A percentile compares a stretch with the other conserved stretches of the same genome.
Evolutionary conservation across 352 stramenopile species (phyloP).

Genomic region (Globisporangium recalcitrans): DNA sequence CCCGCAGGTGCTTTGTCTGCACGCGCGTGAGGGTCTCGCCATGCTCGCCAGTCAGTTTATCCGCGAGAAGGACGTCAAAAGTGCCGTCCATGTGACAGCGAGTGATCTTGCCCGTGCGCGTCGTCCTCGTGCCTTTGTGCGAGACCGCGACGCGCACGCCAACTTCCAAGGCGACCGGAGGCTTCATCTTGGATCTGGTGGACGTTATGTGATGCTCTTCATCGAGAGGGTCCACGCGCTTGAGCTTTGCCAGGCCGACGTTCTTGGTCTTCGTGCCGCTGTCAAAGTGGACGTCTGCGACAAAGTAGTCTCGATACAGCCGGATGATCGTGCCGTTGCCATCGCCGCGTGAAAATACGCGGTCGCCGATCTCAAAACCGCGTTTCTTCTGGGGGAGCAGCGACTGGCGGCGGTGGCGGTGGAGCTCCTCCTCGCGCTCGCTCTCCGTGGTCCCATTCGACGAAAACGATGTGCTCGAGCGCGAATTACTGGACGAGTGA

Average conservation of each 20-base stretch:
- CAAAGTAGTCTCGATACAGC: conserved; percentile 60
- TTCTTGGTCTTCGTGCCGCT: conserved; percentile 50
- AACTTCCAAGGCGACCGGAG: background rate
- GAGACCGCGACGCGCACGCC: conserved; percentile 34
- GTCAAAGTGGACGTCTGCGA: conserved; percentile 67
- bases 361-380: conserved; percentile 48
- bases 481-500: background rate
- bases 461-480: conserved; percentile 2
- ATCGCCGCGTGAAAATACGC: conserved; percentile 30
- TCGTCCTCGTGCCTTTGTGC: conserved; percentile 49
- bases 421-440: conserved; percentile 10
- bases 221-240: conserved; percentile 11
- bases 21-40: conserved; percentile 40
- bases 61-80: conserved; percentile 48
- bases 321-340: conserved; percentile 53
- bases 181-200: background rate
- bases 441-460: conserved; percentile 8
- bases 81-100: conserved; percentile 50
- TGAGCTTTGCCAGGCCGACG: conserved; percentile 44
- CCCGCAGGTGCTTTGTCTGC: conserved; percentile 19
- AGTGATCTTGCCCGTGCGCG: conserved; percentile 41
- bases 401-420: background rate
- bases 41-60: conserved; percentile 31
- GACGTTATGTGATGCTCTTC: background rate
- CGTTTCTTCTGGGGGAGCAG: conserved; percentile 1